A percentile compares a stretch with the other conserved stretches of the same genome.
Evolutionary conservation across 768 basidiomycete genomes (phyloP).

Genomic region (Boletus speciosus): DNA sequence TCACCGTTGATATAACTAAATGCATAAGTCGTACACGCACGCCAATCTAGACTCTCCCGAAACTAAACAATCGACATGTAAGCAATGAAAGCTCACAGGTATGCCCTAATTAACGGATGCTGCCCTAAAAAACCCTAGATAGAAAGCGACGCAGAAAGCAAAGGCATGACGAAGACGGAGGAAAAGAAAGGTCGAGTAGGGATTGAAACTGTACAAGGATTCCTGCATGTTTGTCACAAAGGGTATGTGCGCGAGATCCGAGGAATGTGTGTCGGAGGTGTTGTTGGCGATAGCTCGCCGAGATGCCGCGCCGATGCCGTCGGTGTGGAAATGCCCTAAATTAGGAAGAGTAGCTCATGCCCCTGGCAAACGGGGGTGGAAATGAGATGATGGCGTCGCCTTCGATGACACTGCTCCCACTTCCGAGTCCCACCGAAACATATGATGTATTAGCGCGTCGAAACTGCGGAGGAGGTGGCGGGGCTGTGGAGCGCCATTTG

Average conservation of each 20-base stretch:
- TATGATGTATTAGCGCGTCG: conserved; percentile 31
- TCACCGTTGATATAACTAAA: not conserved
- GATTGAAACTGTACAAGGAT: not conserved
- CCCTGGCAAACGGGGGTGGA: conserved; percentile 19
- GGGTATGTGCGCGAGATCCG: conserved; percentile 8
- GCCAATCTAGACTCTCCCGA: not conserved
- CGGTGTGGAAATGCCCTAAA: not conserved
- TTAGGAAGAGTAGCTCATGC: conserved; percentile 25
- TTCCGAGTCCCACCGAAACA: not conserved
- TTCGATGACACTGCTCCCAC: not conserved
- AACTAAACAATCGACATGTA: not conserved
- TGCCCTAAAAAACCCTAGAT: not conserved
- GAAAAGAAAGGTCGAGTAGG: not conserved
- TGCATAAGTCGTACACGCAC: not conserved
- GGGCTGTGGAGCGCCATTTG: conserved; percentile 24
- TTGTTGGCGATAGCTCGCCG: not conserved
- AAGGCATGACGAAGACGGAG: not conserved
- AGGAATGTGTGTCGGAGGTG: not conserved
- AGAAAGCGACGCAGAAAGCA: conserved; percentile 1
- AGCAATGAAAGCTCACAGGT: conserved; percentile 1
- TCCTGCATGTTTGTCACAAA: not conserved
- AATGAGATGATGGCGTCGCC: not conserved
- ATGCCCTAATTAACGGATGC: not conserved
- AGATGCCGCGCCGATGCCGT: not conserved
- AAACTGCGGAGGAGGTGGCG: conserved; percentile 19